Conservation (phyloP, 306 rosid genomes). For the Glycyrrhiza uralensis region DNA sequence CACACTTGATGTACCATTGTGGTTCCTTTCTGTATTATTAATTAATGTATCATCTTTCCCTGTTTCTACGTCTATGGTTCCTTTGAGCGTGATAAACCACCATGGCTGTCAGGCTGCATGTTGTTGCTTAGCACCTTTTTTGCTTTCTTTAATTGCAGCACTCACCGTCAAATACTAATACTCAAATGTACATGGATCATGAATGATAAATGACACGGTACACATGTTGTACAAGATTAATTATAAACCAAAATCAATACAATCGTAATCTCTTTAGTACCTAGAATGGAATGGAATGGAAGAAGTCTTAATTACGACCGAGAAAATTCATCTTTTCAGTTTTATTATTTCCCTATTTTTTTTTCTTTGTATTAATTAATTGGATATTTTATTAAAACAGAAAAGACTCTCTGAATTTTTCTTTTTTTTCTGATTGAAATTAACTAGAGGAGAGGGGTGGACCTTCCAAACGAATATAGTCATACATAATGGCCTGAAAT, state of each 20-base stretch:
- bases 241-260: neutral
- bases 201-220: too few species aligned
- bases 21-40: too few species aligned
- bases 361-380: neutral
- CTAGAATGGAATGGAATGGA: neutral
- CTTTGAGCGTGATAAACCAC: too few species aligned
- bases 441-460: conserved; percentile 30
- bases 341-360: neutral
- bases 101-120: too few species aligned
- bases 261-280: neutral
- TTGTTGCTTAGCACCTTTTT: too few species aligned
- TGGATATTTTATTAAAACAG: neutral
- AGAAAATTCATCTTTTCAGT: neutral
- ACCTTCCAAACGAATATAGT: conserved; percentile 80
- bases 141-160: too few species aligned
- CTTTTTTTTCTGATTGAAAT: neutral
- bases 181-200: too few species aligned
- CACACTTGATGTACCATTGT: too few species aligned
- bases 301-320: neutral
- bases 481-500: conserved; percentile 83
- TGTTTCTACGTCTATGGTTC: too few species aligned
- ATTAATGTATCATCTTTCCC: too few species aligned
- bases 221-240: neutral
- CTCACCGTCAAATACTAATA: too few species aligned
- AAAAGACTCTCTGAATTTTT: neutral